Evolutionary conservation across 2,329 filamentous ascomycete species (phyloP), one percentile per base, ranked within the genome.

Genomic region (Alternaria tenuissima): DNA sequence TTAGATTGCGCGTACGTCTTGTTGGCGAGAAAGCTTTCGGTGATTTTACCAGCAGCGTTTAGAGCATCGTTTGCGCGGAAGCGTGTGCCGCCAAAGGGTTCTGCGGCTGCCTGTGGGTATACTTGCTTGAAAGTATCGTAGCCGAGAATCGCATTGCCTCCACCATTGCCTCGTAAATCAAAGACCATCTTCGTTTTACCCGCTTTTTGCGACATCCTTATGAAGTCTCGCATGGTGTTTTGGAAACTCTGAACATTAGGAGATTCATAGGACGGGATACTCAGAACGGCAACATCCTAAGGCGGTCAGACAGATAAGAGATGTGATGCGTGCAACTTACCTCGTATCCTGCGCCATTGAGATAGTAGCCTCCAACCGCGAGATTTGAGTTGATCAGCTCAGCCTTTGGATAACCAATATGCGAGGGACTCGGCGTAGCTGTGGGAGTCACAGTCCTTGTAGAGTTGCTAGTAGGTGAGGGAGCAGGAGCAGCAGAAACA

Each of bases 131-230:
- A 88, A 0, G 76, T 70, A 55, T 82, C 79, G 61, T 78, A 80
- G 52, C 76, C 80, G 5, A 80, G 72, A 26, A 77, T 72, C 14
- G 76, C 75, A 22, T 72, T 75, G 36, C 89, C 89, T 39, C 89
- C 89, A 0, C 80, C 80, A 64, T 91, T 92, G 2, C 79, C 81
- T 4, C 85, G 83, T 7, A 91, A 70, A 63, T 91, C 89, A 59
- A 91, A 85, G 30, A 91, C 81, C 5, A 91, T 79, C 71, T 86
- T 88, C n/a, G 80, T 85, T 71, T 88, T 88, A 2, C 82, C 80
- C 2, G 79, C 78, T 2, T 73, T 63, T 42, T 82, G 81, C 12
- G 82, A 82, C 41, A 79, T 76, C 0, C 79, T 75, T 16, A 89
- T 78, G 65, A 88, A 84, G 7, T 76, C 60, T 7, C 80, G 69